phyloP scores from a whole-genome alignment of 2,329 filamentous ascomycete genomes.

The Aspergillus fumigatiaffinis region DNA sequence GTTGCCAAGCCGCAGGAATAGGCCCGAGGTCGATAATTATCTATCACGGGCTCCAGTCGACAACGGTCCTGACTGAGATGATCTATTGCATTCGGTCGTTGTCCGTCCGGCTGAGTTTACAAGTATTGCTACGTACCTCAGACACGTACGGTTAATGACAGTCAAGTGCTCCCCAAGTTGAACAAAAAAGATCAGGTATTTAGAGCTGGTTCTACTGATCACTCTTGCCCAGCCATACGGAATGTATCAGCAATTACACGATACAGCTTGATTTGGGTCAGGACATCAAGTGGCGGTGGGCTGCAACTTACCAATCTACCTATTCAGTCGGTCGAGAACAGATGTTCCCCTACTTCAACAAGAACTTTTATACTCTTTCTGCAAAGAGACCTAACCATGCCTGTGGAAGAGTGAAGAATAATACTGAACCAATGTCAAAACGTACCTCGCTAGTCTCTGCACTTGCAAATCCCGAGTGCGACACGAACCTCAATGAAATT shows the following conservation, averaged over 20 bases:
- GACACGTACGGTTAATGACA: background rate
- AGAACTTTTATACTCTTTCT: background rate
- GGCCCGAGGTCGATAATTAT: background rate
- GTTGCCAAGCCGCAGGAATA: background rate
- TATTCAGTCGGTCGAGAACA: too few relatives aligned
- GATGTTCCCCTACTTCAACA: background rate
- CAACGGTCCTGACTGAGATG: background rate
- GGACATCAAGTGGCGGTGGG: slow-evolving; percentile 10
- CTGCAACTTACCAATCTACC: background rate
- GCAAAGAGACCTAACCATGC: too few relatives aligned
- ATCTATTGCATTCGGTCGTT: background rate
- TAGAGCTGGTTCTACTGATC: background rate
- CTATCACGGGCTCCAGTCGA: background rate
- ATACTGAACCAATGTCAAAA: background rate
- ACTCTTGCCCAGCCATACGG: background rate
- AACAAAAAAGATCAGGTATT: background rate
- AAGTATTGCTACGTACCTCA: background rate
- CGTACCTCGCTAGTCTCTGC: background rate
- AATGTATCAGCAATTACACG: background rate
- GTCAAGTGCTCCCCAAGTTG: background rate
- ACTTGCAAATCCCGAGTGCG: background rate
- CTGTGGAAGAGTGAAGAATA: background rate
- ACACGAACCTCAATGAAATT: background rate
- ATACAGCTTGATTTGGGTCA: background rate
- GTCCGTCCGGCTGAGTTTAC: background rate